These are phyloP conservation scores for Cystoderma amianthinum DNA, from an alignment of 768 basidiomycete genomes.

Conservation along the genomic window DNA sequence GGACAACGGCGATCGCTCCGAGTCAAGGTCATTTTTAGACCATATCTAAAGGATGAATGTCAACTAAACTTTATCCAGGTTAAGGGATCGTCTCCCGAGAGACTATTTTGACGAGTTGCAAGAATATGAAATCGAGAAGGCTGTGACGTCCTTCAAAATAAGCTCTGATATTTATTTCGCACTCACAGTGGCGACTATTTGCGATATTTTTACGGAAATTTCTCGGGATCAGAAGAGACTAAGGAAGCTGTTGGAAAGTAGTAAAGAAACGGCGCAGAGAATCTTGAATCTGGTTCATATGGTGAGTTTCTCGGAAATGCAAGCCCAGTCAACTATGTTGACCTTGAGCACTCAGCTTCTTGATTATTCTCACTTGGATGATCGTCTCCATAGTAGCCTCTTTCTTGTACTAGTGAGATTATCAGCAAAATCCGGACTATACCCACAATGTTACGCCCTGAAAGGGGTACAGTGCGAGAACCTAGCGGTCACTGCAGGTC, in stretches of 20 bases:
- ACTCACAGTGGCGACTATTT: not conserved
- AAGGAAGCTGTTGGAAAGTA: not conserved
- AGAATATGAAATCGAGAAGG: not conserved
- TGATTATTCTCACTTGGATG: conserved; percentile 10
- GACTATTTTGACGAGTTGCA: not conserved
- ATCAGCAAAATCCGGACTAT: conserved; percentile 15
- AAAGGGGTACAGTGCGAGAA: conserved; percentile 1
- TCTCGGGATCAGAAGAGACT: not conserved
- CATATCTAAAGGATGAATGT: not conserved
- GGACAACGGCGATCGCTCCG: not conserved
- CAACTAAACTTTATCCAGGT: not conserved
- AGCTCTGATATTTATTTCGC: not conserved
- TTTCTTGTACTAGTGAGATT: conserved; percentile 15
- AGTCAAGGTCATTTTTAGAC: not conserved
- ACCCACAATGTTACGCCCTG: conserved; percentile 18
- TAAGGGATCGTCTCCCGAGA: not conserved
- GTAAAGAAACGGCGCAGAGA: not conserved
- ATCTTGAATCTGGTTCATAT: not conserved
- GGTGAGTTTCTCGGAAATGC: not conserved
- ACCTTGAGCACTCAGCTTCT: conserved; percentile 6
- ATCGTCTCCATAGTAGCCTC: conserved; percentile 8
- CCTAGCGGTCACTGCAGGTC: not conserved
- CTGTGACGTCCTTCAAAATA: not conserved
- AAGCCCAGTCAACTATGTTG: not conserved
- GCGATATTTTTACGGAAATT: not conserved